These are phyloP conservation scores for Hypoxylon intermedium DNA, from an alignment of 495 filamentous ascomycete genomes.

Conservation along the genomic window DNA sequence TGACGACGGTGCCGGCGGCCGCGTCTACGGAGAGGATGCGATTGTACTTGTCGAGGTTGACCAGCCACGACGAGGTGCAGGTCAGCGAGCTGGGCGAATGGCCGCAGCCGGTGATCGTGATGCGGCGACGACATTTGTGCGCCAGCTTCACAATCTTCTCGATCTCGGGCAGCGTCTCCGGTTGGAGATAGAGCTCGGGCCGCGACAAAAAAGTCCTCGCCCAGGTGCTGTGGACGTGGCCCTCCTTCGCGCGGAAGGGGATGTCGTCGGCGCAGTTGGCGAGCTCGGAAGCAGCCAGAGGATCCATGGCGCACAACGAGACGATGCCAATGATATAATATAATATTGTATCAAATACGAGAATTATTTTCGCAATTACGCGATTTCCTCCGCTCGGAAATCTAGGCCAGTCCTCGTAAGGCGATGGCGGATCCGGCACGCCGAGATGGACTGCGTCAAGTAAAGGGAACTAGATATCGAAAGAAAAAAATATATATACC, in stretches of 20 bases:
- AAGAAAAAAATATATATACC: too few species aligned
- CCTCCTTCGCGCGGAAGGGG: constrained; percentile 75
- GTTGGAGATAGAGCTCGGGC: constrained; percentile 89
- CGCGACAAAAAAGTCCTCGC: constrained; percentile 86
- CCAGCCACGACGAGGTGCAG: constrained; percentile 91
- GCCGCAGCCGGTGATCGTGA: constrained; percentile 81
- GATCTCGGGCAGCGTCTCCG: constrained; percentile 77
- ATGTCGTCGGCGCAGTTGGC: constrained; percentile 49
- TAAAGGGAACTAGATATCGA: background rate
- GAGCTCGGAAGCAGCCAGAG: constrained; percentile 45
- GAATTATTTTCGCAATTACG: background rate
- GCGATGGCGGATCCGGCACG: constrained; percentile 6
- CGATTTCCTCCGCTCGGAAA: constrained; percentile 10
- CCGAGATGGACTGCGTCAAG: constrained; percentile 13
- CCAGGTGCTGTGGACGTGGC: constrained; percentile 92
- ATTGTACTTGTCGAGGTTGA: constrained; percentile 88
- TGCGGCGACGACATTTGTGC: constrained; percentile 76
- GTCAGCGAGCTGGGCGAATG: constrained; percentile 94
- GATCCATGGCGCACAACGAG: constrained; percentile 40
- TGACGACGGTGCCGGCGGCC: constrained; percentile 68
- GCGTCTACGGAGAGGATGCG: constrained; percentile 71
- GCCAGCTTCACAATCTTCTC: constrained; percentile 83
- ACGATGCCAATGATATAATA: background rate
- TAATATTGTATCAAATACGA: constrained; percentile 7
- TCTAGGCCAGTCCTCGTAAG: constrained; percentile 1